These are phyloP conservation scores for Phialocephala subalpina DNA, from an alignment of 2,329 filamentous ascomycete genomes.

Conservation along the genomic window DNA sequence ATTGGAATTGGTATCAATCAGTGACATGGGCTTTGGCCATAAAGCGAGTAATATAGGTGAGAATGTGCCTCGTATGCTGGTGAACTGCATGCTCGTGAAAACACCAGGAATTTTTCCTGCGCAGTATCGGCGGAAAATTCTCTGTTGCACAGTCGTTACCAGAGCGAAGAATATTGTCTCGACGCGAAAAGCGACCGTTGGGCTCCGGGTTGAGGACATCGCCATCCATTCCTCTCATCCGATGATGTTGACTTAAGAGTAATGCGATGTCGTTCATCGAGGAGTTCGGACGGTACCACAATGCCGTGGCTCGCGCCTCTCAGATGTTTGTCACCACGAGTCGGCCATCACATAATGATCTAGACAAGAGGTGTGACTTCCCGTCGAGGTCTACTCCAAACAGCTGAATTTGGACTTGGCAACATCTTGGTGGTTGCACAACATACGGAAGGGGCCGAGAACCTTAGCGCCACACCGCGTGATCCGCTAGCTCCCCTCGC, in stretches of 20 bases:
- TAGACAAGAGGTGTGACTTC: not conserved
- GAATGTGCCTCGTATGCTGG: not conserved
- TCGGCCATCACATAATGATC: not conserved
- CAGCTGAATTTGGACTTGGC: not conserved
- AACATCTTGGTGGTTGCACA: not conserved
- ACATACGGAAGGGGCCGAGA: not conserved
- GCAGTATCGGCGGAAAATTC: not conserved
- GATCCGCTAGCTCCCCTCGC: not conserved
- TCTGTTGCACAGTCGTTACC: not conserved
- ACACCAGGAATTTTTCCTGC: too few species aligned
- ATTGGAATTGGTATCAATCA: constrained; percentile 10
- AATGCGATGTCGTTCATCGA: not conserved
- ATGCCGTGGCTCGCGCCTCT: not conserved
- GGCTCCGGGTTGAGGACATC: not conserved
- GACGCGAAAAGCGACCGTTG: not conserved
- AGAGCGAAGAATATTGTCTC: not conserved
- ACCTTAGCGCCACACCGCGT: not conserved
- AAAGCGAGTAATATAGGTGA: not conserved
- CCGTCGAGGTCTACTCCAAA: constrained; percentile 3
- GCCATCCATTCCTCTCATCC: not conserved
- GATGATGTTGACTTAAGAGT: not conserved
- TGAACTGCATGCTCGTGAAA: too few species aligned
- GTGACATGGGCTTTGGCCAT: not conserved
- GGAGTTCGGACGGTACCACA: not conserved
- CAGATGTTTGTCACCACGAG: not conserved